These are phyloP conservation scores for Diaporthe amygdali DNA, from an alignment of 2,329 filamentous ascomycete species.

Conservation along the genomic window DNA sequence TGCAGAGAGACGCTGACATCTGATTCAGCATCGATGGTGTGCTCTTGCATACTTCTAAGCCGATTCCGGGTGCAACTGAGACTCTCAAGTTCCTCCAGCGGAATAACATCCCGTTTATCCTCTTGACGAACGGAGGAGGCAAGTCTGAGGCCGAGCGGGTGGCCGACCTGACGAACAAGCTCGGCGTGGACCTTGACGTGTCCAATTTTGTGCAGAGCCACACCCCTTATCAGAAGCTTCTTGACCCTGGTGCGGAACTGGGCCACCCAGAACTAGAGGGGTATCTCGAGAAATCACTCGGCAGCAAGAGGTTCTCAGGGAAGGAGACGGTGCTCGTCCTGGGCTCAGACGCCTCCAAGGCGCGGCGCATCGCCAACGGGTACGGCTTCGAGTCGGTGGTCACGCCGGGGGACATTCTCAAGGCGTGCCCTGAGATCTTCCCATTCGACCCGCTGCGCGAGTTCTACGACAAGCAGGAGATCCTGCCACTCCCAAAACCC, in stretches of 20 bases:
- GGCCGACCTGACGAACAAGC: conserved; percentile 68
- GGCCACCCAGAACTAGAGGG: conserved; percentile 26
- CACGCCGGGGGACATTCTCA: conserved; percentile 83
- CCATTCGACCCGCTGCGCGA: conserved; percentile 77
- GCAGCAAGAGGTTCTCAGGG: conserved; percentile 42
- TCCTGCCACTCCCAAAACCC: conserved; percentile 60
- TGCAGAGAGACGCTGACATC: neutral
- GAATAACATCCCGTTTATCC: conserved; percentile 85
- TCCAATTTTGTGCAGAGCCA: conserved; percentile 87
- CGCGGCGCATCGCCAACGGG: conserved; percentile 74
- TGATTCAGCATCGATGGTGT: conserved; percentile 82
- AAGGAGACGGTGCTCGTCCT: conserved; percentile 77
- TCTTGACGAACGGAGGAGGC: conserved; percentile 95
- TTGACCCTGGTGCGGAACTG: conserved; percentile 51
- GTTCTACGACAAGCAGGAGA: conserved; percentile 63
- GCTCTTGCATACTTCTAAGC: conserved; percentile 80
- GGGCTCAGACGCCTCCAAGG: conserved; percentile 70
- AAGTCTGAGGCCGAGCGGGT: conserved; percentile 79
- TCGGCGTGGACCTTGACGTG: conserved; percentile 68
- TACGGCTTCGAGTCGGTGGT: conserved; percentile 85
- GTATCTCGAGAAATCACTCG: neutral
- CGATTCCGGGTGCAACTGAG: conserved; percentile 78
- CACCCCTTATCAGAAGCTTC: conserved; percentile 81
- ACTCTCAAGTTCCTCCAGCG: conserved; percentile 75
- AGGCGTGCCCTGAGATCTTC: conserved; percentile 76